Evolutionary conservation across 768 basidiomycete species (phyloP).

Genomic region (Holtermanniella nyarrowii): DNA sequence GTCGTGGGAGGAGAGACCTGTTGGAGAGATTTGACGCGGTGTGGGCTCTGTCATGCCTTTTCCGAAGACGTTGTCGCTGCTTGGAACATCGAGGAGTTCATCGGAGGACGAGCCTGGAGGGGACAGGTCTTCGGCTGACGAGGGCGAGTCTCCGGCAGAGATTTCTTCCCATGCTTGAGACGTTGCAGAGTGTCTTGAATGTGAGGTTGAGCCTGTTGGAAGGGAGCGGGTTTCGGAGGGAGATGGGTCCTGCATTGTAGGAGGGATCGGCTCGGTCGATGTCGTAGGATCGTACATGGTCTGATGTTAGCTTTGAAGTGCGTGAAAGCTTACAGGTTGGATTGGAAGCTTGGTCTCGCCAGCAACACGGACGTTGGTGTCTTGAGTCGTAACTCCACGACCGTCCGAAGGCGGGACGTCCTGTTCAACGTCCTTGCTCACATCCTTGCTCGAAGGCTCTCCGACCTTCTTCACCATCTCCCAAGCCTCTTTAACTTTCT

Average conservation of each 20-base stretch:
- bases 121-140: conserved; percentile 19
- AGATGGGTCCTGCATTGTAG: conserved; percentile 12
- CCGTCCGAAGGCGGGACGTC: conserved; percentile 14
- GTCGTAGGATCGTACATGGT: conserved; percentile 29
- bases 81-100: conserved; percentile 2
- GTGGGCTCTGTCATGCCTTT: conserved; percentile 1
- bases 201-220: conserved; percentile 16
- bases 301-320: conserved; percentile 4
- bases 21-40: conserved; percentile 5
- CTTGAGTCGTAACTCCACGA: conserved; percentile 16
- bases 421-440: too few species aligned
- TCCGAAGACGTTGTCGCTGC: not conserved
- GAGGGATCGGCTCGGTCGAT: conserved; percentile 28
- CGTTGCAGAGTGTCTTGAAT: conserved; percentile 22
- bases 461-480: conserved; percentile 27
- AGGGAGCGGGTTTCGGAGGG: conserved; percentile 4
- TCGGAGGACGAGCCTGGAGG: conserved; percentile 10
- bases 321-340: conserved; percentile 12
- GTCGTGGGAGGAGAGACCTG: not conserved
- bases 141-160: conserved; percentile 7
- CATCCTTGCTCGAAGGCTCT: too few species aligned
- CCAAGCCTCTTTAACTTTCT: conserved; percentile 39
- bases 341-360: conserved; percentile 6
- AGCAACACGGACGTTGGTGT: conserved; percentile 7
- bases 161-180: conserved; percentile 33